phyloP scores from a whole-genome alignment of 2,329 filamentous ascomycete species.

The Phoma sp. region DNA sequence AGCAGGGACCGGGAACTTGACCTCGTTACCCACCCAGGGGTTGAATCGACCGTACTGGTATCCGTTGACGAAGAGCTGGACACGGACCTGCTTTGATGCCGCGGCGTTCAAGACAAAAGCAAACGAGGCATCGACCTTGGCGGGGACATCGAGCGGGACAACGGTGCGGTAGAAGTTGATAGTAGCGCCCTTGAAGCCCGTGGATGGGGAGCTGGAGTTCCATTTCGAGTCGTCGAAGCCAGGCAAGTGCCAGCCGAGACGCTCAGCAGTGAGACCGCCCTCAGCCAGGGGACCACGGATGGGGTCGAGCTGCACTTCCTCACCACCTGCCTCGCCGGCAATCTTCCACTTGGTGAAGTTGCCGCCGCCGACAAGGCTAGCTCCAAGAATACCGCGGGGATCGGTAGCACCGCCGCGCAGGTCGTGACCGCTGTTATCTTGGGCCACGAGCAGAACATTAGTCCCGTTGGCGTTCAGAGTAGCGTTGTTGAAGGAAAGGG shows the following conservation, averaged over 20 bases:
- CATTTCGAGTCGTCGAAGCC: conserved; percentile 61
- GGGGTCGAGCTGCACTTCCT: conserved; percentile 59
- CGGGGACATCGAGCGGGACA: conserved; percentile 60
- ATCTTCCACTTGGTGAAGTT: conserved; percentile 65
- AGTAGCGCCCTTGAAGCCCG: conserved; percentile 58
- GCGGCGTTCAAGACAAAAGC: conserved; percentile 62
- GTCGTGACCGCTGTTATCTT: conserved; percentile 69
- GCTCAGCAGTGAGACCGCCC: conserved; percentile 65
- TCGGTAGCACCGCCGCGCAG: conserved; percentile 58
- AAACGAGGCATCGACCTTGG: conserved; percentile 63
- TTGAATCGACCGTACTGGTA: conserved; percentile 70
- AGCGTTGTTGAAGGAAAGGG: conserved; percentile 61
- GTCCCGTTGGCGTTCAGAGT: conserved; percentile 50
- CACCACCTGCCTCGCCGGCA: conserved; percentile 63
- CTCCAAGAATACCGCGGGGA: conserved; percentile 62
- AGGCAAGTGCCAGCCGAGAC: conserved; percentile 66
- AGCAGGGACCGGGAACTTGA: conserved; percentile 66
- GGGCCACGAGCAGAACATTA: conserved; percentile 63
- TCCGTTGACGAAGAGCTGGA: conserved; percentile 69
- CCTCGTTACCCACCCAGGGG: conserved; percentile 68
- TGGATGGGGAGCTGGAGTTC: conserved; percentile 46
- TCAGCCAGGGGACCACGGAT: conserved; percentile 65
- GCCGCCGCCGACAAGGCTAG: conserved; percentile 55
- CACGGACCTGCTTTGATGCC: conserved; percentile 56
- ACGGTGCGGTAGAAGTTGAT: conserved; percentile 65